A percentile compares a stretch with the other conserved stretches of the same genome.
Conservation (phyloP, 2,329 filamentous ascomycete species). For the Chrysosporium queenslandicum region DNA sequence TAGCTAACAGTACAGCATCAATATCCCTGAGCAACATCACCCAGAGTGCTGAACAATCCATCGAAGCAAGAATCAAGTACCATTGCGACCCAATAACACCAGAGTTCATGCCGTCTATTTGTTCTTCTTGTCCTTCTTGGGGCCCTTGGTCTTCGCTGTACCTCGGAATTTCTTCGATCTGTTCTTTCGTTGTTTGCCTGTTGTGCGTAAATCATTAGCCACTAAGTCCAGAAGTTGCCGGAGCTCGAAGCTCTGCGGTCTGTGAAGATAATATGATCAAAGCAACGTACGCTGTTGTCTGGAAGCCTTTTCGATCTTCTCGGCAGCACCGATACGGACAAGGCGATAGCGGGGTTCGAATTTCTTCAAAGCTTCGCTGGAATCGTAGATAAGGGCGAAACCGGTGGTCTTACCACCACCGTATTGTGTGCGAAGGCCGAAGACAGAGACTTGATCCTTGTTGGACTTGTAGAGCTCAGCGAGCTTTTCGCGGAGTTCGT, state of each 20-base stretch:
- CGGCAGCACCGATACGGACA: slow-evolving; percentile 81
- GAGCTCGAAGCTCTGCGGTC: not conserved
- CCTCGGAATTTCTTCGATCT: slow-evolving; percentile 96
- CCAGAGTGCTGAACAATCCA: slow-evolving; percentile 15
- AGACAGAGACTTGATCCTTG: slow-evolving; percentile 96
- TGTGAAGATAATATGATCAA: slow-evolving; percentile 9
- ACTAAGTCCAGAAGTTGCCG: not conserved
- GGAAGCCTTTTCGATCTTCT: slow-evolving; percentile 93
- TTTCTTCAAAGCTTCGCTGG: slow-evolving; percentile 96
- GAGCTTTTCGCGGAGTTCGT: slow-evolving; percentile 93
- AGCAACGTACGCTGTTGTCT: slow-evolving; percentile 92
- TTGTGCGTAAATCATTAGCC: slow-evolving; percentile 25
- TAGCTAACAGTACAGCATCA: slow-evolving; percentile 19
- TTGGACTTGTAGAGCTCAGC: slow-evolving; percentile 93
- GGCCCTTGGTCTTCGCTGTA: slow-evolving; percentile 96
- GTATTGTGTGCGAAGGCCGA: slow-evolving; percentile 96
- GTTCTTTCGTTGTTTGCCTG: slow-evolving; percentile 99
- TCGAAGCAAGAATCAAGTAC: slow-evolving; percentile 15
- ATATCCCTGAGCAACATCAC: slow-evolving; percentile 15
- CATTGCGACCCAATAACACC: slow-evolving; percentile 15
- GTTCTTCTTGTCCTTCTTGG: slow-evolving; percentile 82
- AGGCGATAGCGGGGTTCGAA: slow-evolving; percentile 98
- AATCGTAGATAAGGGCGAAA: slow-evolving; percentile 98
- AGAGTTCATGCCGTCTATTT: slow-evolving; percentile 34
- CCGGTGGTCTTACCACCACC: slow-evolving; percentile 99